Percentiles rank a stretch among this genome's conserved stretches.
Conservation (phyloP, 768 basidiomycete genomes). For the Boletus insuetus region DNA sequence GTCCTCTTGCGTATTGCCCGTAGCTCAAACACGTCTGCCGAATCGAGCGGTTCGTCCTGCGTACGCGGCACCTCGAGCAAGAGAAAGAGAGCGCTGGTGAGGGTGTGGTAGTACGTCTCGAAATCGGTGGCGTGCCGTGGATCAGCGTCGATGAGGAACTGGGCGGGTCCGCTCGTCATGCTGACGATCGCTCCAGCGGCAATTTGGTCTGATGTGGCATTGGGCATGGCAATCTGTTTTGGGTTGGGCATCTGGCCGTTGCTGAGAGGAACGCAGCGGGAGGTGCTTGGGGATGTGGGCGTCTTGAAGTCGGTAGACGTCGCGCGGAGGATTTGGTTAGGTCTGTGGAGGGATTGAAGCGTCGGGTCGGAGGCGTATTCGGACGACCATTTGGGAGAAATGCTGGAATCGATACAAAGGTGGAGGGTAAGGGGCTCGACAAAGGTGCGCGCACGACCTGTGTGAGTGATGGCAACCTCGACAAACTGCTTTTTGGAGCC, state of each 20-base stretch:
- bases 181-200: background rate
- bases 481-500: background rate
- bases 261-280: background rate
- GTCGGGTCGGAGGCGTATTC: background rate
- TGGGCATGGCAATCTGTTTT: background rate
- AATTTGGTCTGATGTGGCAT: slow-evolving; percentile 1
- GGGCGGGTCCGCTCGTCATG: background rate
- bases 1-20: background rate
- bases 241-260: background rate
- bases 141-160: background rate
- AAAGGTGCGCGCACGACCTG: background rate
- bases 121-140: background rate
- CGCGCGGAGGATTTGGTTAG: background rate
- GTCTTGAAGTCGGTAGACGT: background rate
- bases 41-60: background rate
- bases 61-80: background rate
- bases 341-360: background rate
- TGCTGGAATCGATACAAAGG: background rate
- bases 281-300: background rate
- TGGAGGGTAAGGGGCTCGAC: background rate
- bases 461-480: background rate
- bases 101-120: background rate
- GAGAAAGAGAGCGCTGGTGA: background rate
- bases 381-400: background rate
- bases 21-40: background rate